phyloP scores from a whole-genome alignment of 495 filamentous ascomycete species.

The Penicillium nucicola region DNA sequence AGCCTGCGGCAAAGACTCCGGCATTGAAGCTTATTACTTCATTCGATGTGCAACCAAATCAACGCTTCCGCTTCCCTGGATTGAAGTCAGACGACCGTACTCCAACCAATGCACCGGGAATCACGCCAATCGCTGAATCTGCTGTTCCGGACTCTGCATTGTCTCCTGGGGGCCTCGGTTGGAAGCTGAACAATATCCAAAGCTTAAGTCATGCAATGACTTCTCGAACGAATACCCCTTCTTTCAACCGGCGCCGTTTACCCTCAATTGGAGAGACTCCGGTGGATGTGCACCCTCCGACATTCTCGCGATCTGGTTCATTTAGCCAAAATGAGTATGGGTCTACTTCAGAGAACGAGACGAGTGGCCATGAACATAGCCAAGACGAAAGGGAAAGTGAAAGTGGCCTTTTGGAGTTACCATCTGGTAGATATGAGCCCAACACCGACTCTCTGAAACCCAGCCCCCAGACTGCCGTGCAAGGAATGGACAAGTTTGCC shows the following conservation, averaged over 20 bases:
- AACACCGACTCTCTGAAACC: conserved; percentile 33
- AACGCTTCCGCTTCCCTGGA: conserved; percentile 66
- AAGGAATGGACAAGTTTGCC: conserved; percentile 40
- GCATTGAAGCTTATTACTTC: conserved; percentile 90
- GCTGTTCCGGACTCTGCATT: conserved; percentile 83
- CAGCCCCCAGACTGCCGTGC: conserved; percentile 53
- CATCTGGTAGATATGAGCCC: conserved; percentile 51
- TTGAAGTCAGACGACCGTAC: conserved; percentile 65
- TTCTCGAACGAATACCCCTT: conserved; percentile 71
- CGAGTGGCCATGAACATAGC: conserved; percentile 25
- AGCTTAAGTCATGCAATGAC: conserved; percentile 66
- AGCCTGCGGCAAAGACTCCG: conserved; percentile 66
- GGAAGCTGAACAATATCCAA: conserved; percentile 55
- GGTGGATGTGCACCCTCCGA: conserved; percentile 51
- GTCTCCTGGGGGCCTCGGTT: conserved; percentile 67
- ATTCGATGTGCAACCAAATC: conserved; percentile 61
- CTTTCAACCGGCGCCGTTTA: conserved; percentile 64
- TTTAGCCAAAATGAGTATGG: conserved; percentile 45
- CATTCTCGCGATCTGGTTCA: conserved; percentile 35
- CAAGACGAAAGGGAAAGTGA: conserved; percentile 28
- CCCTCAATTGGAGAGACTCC: conserved; percentile 84
- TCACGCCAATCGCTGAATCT: conserved; percentile 91
- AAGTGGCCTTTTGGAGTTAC: conserved; percentile 35
- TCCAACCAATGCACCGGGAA: conserved; percentile 69
- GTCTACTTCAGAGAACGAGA: conserved; percentile 44